Conservation (phyloP, 2,329 filamentous ascomycete genomes). For the Dothideomycetes sp. region DNA sequence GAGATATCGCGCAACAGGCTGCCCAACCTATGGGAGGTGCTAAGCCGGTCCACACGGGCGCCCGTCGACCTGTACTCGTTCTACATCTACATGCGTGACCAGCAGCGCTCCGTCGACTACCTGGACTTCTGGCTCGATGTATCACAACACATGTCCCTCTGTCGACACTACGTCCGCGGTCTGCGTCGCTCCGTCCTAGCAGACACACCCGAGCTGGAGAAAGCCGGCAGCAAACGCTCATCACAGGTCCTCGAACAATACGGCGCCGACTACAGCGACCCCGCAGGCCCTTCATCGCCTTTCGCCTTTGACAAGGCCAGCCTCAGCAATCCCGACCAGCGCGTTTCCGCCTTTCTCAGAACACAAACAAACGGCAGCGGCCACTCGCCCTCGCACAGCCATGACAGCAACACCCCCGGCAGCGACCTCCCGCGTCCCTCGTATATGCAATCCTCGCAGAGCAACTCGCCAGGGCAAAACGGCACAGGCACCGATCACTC, state of each 20-base stretch:
- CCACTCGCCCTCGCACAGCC: slow-evolving; percentile 38
- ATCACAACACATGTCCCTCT: slow-evolving; percentile 96
- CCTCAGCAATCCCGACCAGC: slow-evolving; percentile 68
- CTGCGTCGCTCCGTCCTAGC: slow-evolving; percentile 86
- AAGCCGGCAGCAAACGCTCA: slow-evolving; percentile 68
- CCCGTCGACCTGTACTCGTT: slow-evolving; percentile 97
- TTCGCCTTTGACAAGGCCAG: slow-evolving; percentile 32
- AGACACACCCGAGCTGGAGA: slow-evolving; percentile 83
- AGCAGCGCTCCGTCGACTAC: slow-evolving; percentile 95
- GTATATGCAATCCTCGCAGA: slow-evolving; percentile 48
- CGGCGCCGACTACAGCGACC: slow-evolving; percentile 48
- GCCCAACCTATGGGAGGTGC: slow-evolving; percentile 88
- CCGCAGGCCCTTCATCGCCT: slow-evolving; percentile 20
- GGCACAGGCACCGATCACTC: slow-evolving; percentile 24
- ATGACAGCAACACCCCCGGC: slow-evolving; percentile 33
- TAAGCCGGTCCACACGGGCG: slow-evolving; percentile 85
- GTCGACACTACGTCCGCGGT: slow-evolving; percentile 92
- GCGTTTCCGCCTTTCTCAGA: slow-evolving; percentile 82
- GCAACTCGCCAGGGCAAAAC: slow-evolving; percentile 13
- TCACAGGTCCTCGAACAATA: slow-evolving; percentile 58
- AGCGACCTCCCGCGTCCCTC: slow-evolving; percentile 43
- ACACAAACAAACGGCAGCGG: slow-evolving; percentile 33
- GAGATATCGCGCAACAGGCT: slow-evolving; percentile 58
- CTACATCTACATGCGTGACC: slow-evolving; percentile 99
- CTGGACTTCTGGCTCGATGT: slow-evolving; percentile 99